Conservation (phyloP, 2,329 filamentous ascomycete species). For the Mycogone perniciosa region DNA sequence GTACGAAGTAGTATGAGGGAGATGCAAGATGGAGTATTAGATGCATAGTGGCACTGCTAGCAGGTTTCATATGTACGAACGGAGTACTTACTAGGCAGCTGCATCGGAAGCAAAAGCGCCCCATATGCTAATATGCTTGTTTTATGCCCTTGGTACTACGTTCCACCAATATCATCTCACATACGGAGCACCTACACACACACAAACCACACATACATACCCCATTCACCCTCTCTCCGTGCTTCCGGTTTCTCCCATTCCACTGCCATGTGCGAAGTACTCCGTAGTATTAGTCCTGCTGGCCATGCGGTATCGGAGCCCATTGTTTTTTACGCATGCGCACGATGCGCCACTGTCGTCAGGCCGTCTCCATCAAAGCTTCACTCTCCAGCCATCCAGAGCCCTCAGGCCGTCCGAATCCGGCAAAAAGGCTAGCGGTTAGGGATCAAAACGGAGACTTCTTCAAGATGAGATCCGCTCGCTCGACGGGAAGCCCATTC, state of each 20-base stretch:
- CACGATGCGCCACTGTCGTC: neutral
- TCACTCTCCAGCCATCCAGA: neutral
- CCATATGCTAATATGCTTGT: neutral
- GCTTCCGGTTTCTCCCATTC: neutral
- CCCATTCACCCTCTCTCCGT: neutral
- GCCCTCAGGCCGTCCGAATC: neutral
- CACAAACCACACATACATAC: neutral
- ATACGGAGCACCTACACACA: neutral
- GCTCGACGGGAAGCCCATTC: neutral
- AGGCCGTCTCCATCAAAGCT: neutral
- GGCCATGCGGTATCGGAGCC: neutral
- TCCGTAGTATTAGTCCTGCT: no score
- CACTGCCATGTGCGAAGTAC: neutral
- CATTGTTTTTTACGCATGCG: no score
- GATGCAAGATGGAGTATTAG: no score
- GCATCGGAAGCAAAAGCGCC: no score
- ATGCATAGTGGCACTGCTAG: no score
- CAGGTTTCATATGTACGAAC: no score
- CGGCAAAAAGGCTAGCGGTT: neutral
- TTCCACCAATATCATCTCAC: neutral
- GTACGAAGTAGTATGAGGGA: no score
- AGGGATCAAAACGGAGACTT: neutral
- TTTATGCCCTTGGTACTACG: neutral
- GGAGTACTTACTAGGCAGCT: no score
- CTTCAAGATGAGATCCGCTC: neutral